phyloP scores from a whole-genome alignment of 2,329 filamentous ascomycete species.

The Cercospora zeae-maydis region DNA sequence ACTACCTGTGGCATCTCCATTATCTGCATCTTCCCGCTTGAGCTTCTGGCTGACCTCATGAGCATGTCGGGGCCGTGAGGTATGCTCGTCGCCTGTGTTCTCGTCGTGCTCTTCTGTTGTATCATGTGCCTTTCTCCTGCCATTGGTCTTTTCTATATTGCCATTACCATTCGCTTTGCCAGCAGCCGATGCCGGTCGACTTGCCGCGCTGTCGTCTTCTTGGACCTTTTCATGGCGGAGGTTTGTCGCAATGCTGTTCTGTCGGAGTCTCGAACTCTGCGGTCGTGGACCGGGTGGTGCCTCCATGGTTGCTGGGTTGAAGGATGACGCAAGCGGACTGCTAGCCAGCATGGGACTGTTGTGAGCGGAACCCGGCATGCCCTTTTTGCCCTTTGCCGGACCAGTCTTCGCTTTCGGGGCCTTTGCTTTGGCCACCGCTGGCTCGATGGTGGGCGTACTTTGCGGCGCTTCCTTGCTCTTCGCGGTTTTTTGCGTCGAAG shows the following conservation, averaged over 20 bases:
- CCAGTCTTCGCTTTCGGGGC: conserved; percentile 61
- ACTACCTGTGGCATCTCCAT: conserved; percentile 25
- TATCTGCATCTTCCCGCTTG: conserved; percentile 49
- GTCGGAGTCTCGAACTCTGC: conserved; percentile 66
- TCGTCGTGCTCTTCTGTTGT: conserved; percentile 25
- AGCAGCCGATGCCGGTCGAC: conserved; percentile 27
- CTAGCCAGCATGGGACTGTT: conserved; percentile 45
- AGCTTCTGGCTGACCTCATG: conserved; percentile 37
- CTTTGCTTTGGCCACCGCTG: conserved; percentile 68
- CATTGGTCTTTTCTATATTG: conserved; percentile 26
- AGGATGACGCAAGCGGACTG: conserved; percentile 47
- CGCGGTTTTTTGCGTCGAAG: conserved; percentile 47
- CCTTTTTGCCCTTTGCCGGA: conserved; percentile 72
- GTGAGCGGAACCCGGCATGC: conserved; percentile 51
- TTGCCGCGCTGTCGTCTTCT: conserved; percentile 43
- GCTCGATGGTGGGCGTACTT: conserved; percentile 65
- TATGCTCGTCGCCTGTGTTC: conserved; percentile 18
- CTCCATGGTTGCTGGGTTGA: conserved; percentile 64
- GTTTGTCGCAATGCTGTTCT: conserved; percentile 62
- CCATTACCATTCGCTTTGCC: conserved; percentile 28
- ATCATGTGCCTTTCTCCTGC: conserved; percentile 25
- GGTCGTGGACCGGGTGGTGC: conserved; percentile 66
- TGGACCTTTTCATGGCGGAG: conserved; percentile 32
- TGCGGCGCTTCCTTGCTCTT: conserved; percentile 58
- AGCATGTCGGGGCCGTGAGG: conserved; percentile 9